Evolutionary conservation across 1,284 basidiomycete species (phyloP), one percentile per base, ranked within the genome.

Genomic region (Cystobasidium pallidum): DNA sequence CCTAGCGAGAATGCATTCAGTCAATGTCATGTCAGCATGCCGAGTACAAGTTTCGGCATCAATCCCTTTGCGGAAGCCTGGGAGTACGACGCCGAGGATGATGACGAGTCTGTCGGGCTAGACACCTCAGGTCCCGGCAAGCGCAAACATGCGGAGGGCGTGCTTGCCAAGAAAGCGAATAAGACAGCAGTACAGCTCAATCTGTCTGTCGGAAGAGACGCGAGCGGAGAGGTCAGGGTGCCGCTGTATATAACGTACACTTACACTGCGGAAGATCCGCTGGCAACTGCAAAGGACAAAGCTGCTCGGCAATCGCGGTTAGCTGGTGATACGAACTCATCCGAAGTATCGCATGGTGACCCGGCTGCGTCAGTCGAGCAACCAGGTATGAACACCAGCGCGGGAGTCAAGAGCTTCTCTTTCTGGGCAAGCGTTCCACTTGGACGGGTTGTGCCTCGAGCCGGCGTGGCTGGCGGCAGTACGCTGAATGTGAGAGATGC

Each of bases 11-110:
- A 24, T 32, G 32, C 47, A 15, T 24, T 34, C 51, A 64, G 66
- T 15, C 70, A 66, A 15, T 47, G 63, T 34, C 19, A 59, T 13
- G 84, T 94, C 4, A 88, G 88, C 21, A 82, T 95, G 1, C 90
- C 91, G 0, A 87, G 87, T 8, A 83, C 86, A 0, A 83, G 88
- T 13, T 94, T 96, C 79, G 85, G 89, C 0, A 87, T 96, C 47
- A 88, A 89, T 17, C 89, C 93, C 0, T 92, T 90, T 78, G 92
- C 92, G 34, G 94, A 96, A 79, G 91, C 91, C 47, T 95, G 92
- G 93, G 93, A 94, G 80, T 95, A 94, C 75, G 93, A 95, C n/a
- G 76, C 76, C 17, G 78, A 78, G 47, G 90, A 91, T 85, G 89
- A 89, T 76, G 86, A 88, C 57, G 83, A 82, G 74, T 83, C 82